Percentiles rank a stretch among this genome's conserved stretches.
Evolutionary conservation across 768 basidiomycete genomes (phyloP).

Genomic region (Leccinellum rugosiceps): DNA sequence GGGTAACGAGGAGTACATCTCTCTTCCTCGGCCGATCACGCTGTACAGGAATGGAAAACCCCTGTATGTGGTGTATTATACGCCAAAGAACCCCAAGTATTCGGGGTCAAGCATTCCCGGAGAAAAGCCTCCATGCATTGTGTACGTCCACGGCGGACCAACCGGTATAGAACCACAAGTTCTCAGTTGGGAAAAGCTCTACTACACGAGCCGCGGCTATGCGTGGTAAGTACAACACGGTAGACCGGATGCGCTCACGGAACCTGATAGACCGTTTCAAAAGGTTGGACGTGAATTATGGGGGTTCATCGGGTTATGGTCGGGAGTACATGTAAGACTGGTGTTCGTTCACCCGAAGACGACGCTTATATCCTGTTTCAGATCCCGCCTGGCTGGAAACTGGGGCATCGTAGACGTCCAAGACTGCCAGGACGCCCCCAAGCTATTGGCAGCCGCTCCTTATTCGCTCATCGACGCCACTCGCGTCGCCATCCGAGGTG

Average conservation of each 20-base stretch:
- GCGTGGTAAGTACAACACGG: constrained; percentile 49
- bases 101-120: constrained; percentile 41
- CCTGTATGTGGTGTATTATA: constrained; percentile 63
- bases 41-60: constrained; percentile 37
- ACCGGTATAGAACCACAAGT: constrained; percentile 47
- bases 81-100: constrained; percentile 64
- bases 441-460: constrained; percentile 42
- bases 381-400: constrained; percentile 49
- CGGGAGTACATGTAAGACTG: constrained; percentile 51
- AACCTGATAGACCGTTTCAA: not conserved
- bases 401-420: constrained; percentile 78
- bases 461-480: constrained; percentile 58
- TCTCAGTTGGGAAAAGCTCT: constrained; percentile 54
- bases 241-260: not conserved
- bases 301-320: constrained; percentile 74
- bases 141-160: constrained; percentile 72
- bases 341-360: not conserved
- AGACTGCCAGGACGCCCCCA: constrained; percentile 58
- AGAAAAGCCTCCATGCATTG: constrained; percentile 66
- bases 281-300: constrained; percentile 74
- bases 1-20: constrained; percentile 34
- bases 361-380: constrained; percentile 18
- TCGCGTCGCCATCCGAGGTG: constrained; percentile 67
- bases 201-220: constrained; percentile 68
- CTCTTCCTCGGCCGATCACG: constrained; percentile 47